Conservation (phyloP, 2,329 filamentous ascomycete species). For the Fusarium keratoplasticum region DNA sequence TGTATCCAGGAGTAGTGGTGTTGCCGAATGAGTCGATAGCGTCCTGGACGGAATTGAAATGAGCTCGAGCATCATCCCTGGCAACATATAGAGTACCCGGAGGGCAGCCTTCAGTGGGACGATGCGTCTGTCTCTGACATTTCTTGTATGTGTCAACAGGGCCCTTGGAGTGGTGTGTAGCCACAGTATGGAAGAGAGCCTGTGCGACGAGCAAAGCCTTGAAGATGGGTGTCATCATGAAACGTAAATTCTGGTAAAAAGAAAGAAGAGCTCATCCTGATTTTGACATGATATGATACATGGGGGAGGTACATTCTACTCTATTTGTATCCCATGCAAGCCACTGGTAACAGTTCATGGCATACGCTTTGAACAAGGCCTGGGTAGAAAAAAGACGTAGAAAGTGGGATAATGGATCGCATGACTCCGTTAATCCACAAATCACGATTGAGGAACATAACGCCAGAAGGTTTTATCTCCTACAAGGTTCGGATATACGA, state of each 20-base stretch:
- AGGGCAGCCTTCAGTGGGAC: conserved; percentile 48
- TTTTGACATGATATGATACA: neutral
- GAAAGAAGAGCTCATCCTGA: neutral
- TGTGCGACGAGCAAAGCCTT: neutral
- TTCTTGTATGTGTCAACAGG: conserved; percentile 12
- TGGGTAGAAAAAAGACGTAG: neutral
- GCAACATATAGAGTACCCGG: conserved; percentile 53
- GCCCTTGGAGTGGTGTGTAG: neutral
- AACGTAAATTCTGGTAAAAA: neutral
- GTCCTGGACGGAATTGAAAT: conserved; percentile 53
- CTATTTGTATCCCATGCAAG: neutral
- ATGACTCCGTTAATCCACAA: neutral
- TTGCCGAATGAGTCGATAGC: conserved; percentile 53
- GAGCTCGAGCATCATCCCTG: conserved; percentile 45
- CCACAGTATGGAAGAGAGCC: neutral
- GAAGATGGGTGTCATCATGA: neutral
- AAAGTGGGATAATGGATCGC: neutral
- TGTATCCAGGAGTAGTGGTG: conserved; percentile 43
- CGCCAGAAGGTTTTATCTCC: neutral
- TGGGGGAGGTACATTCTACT: neutral
- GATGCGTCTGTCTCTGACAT: conserved; percentile 12
- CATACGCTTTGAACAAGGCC: neutral
- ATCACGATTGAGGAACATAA: neutral
- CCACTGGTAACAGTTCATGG: neutral
- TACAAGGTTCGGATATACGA: neutral